Percentiles rank a stretch among this genome's conserved stretches.
phyloP scores from a whole-genome alignment of 495 filamentous ascomycete genomes.

The Lophiotrema nucula region DNA sequence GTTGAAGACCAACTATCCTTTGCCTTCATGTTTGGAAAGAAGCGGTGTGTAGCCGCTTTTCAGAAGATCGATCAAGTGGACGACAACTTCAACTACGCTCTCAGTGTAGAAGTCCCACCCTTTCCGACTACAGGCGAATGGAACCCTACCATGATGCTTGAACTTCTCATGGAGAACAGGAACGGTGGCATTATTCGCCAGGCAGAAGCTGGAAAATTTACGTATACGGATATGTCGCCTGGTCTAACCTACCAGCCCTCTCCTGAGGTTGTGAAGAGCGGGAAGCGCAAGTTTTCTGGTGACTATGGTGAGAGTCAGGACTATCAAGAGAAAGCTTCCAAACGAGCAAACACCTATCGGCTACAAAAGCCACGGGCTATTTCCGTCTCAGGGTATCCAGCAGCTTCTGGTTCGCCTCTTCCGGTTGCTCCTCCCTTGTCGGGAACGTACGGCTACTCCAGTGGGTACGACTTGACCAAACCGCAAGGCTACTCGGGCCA shows the following conservation, averaged over 20 bases:
- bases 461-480: conserved; percentile 32
- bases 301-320: conserved; percentile 51
- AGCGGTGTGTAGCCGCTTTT: conserved; percentile 62
- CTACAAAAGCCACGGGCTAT: conserved; percentile 44
- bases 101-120: conserved; percentile 70
- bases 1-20: conserved; percentile 55
- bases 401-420: conserved; percentile 33
- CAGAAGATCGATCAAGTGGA: conserved; percentile 60
- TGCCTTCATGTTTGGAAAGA: conserved; percentile 71
- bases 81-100: conserved; percentile 64
- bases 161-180: conserved; percentile 67
- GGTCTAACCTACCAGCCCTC: conserved; percentile 35
- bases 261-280: conserved; percentile 41
- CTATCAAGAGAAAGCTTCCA: conserved; percentile 42
- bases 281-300: conserved; percentile 57
- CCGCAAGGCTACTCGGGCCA: conserved; percentile 21
- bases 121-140: conserved; percentile 65
- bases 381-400: conserved; percentile 41
- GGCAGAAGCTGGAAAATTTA: conserved; percentile 73
- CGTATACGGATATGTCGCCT: conserved; percentile 57
- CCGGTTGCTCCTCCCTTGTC: conserved; percentile 26
- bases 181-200: conserved; percentile 60
- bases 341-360: conserved; percentile 47
- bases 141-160: conserved; percentile 67
- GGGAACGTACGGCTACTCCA: conserved; percentile 28